These are phyloP conservation scores for Geranomyces variabilis DNA, from an alignment of 192 early-diverging fungal genomes.

Conservation along the genomic window DNA sequence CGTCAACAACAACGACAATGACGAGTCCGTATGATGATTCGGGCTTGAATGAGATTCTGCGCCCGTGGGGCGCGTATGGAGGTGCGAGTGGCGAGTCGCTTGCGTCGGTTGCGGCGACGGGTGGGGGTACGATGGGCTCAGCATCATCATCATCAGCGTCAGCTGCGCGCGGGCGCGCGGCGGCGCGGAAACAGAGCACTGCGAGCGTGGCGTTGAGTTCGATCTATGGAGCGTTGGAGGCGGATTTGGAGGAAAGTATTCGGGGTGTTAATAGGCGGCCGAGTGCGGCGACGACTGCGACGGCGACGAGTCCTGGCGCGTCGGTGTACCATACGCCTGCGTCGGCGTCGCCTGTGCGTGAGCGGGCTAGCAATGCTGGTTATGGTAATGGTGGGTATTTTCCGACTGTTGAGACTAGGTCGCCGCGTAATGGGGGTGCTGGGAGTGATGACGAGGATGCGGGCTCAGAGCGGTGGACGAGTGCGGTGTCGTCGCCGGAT, in stretches of 20 bases:
- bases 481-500: no score
- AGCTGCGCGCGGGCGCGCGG: background rate
- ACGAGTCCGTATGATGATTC: constrained; percentile 33
- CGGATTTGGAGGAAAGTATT: constrained; percentile 24
- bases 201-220: constrained; percentile 14
- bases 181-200: constrained; percentile 1
- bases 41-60: constrained; percentile 28
- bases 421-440: no score
- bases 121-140: background rate
- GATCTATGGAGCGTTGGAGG: constrained; percentile 6
- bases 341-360: background rate
- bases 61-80: constrained; percentile 2
- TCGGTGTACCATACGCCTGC: background rate
- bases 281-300: background rate
- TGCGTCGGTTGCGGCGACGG: background rate
- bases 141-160: background rate
- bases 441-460: no score
- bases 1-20: background rate
- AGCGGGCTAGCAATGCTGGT: background rate
- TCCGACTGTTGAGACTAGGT: no score
- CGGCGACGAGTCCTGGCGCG: constrained; percentile 4
- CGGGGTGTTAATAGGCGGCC: background rate
- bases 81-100: background rate
- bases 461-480: no score
- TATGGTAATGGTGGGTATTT: no score